A percentile compares a stretch with the other conserved stretches of the same genome.
These are phyloP conservation scores for Aquilaria sinensis DNA, from an alignment of 345 rosid species.

Conservation along the genomic window DNA sequence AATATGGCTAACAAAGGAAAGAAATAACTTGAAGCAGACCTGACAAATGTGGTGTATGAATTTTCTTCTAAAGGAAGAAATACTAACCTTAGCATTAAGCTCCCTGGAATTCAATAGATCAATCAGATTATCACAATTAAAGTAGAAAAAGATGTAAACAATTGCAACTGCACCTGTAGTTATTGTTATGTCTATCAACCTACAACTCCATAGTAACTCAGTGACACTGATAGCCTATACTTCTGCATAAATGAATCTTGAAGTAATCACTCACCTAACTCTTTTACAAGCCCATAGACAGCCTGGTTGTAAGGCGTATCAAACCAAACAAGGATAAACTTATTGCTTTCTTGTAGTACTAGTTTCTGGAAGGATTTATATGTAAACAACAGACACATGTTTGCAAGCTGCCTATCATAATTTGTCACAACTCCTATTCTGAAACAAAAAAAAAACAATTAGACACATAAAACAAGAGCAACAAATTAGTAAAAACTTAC, in stretches of 20 bases:
- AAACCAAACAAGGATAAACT: conserved; percentile 87
- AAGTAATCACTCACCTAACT: conserved; percentile 50
- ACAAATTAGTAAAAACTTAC: no score
- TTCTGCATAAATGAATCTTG: neutral
- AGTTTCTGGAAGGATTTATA: conserved; percentile 78
- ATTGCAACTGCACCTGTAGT: conserved; percentile 3
- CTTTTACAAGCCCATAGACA: conserved; percentile 90
- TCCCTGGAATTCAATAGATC: conserved; percentile 40
- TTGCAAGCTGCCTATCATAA: conserved; percentile 66
- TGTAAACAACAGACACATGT: conserved; percentile 81
- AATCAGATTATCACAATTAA: conserved; percentile 5
- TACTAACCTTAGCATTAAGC: conserved; percentile 90
- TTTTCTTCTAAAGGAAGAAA: conserved; percentile 98
- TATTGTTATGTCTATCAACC: conserved; percentile 6
- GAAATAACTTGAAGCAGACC: conserved; percentile 94
- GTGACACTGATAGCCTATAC: conserved; percentile 2
- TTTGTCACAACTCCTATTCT: conserved; percentile 47
- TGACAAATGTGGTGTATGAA: conserved; percentile 89
- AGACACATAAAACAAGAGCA: no score
- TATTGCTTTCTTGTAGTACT: conserved; percentile 96
- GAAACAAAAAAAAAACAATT: conserved; percentile 24
- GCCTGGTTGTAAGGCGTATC: conserved; percentile 98
- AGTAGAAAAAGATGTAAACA: conserved; percentile 8
- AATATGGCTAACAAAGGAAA: conserved; percentile 24
- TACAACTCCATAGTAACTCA: conserved; percentile 3